Evolutionary conservation across 495 filamentous ascomycete species (phyloP).

Genomic region (Friedmanniomyces endolithicus): DNA sequence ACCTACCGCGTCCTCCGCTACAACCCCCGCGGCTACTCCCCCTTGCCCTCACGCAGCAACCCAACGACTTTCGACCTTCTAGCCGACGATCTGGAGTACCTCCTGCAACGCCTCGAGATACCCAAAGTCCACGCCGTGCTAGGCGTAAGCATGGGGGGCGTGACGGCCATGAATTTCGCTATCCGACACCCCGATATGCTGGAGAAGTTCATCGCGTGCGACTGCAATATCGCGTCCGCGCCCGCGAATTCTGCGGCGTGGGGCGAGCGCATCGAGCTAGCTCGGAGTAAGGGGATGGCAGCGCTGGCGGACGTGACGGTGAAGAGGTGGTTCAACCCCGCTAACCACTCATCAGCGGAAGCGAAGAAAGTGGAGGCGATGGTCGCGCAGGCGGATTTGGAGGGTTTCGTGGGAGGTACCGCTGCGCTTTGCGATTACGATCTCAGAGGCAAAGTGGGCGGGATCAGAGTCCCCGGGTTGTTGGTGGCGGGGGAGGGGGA

Average conservation of each 20-base stretch:
- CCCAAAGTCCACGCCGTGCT: constrained; percentile 36
- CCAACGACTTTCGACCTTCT: constrained; percentile 46
- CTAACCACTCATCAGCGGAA: constrained; percentile 44
- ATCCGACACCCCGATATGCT: constrained; percentile 50
- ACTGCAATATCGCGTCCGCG: constrained; percentile 58
- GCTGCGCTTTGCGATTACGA: constrained; percentile 68
- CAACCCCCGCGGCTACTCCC: constrained; percentile 49
- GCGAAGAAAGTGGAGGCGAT: constrained; percentile 44
- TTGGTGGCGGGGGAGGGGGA: constrained; percentile 56
- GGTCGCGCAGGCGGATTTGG: constrained; percentile 50
- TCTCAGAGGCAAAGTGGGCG: constrained; percentile 46
- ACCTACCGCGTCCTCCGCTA: constrained; percentile 62
- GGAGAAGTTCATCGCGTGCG: constrained; percentile 55
- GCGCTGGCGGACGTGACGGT: constrained; percentile 54
- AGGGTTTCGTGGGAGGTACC: constrained; percentile 56
- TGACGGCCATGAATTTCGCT: constrained; percentile 57
- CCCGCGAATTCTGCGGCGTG: constrained; percentile 61
- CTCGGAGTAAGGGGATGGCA: constrained; percentile 47
- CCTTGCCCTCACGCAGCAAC: constrained; percentile 17
- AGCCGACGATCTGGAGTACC: constrained; percentile 46
- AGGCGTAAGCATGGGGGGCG: constrained; percentile 67
- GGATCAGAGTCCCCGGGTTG: constrained; percentile 37
- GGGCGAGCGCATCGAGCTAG: constrained; percentile 60
- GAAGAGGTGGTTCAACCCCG: constrained; percentile 59
- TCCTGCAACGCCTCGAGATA: constrained; percentile 27